Base-by-base conservation (phyloP, 139 green algal genomes). In the Picochlorum sp. region DNA sequence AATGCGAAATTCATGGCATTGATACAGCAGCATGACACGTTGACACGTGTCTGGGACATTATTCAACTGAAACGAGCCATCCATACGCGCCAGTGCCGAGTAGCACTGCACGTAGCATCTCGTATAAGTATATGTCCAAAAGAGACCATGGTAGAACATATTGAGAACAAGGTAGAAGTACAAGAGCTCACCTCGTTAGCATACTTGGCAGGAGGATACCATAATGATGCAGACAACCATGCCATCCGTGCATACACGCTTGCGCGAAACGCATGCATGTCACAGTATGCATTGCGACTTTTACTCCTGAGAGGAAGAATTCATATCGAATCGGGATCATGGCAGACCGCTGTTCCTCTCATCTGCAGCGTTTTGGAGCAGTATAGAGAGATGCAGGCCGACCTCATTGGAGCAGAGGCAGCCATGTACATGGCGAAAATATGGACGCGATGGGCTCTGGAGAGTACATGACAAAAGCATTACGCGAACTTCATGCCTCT, bases 271-370 rank as follows among this genome's bases (percentile, higher is more conserved):
- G 52, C 68, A 11, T 64, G 64, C 16, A 49, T 69, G 45, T 67
- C 81, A 34, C 51, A 67, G 18, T 61, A 70, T 20, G 58, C 63
- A 10, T 38, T 79, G 16, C 63, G 69, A 49, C 59, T 73, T 54
- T 67, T 86, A 61, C 61, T 87, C 62, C 68, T 84, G 49, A 49
- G 86, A 65, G 78, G 61, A 5, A 68, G 70, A 24, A 63, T 76
- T 6, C 69, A 84, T 54, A 47, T 67, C 5, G 61, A 62, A 4
- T 75, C 79, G 3, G 72, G 66, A 2, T 63, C 69, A 32, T 73
- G 72, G 1, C 44, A 73, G 28, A 56, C 67, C 0, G 79, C 72
- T 20, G 70, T 86, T 45, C 72, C 72, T 30, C 77, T 86, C 49
- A 63, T 73, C 11, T 74, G 84, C 26, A 71, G 44, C 45, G 63